Evolutionary conservation across 345 rosid species (phyloP).

Genomic region (Euphorbia lathyris): DNA sequence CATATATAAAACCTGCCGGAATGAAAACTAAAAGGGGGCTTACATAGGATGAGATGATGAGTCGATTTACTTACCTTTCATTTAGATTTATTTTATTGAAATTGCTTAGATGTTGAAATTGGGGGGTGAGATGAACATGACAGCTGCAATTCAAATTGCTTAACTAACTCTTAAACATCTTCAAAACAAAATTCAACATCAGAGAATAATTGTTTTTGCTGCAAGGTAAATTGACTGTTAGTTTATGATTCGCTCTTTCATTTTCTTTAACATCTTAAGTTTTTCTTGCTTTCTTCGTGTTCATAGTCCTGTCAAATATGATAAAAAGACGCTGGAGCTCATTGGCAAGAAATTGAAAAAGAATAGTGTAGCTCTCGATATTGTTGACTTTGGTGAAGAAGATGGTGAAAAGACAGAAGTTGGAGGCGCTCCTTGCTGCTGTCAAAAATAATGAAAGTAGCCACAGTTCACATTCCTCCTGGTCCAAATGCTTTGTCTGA

Average conservation of each 20-base stretch:
- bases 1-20: too few relatives aligned
- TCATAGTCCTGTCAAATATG: constrained; percentile 80
- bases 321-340: constrained; percentile 74
- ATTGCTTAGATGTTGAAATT: constrained; percentile 60
- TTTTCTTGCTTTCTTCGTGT: constrained; percentile 2
- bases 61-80: too few relatives aligned
- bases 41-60: too few relatives aligned
- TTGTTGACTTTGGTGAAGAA: constrained; percentile 76
- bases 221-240: constrained; percentile 58
- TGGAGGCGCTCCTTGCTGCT: constrained; percentile 75
- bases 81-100: background rate
- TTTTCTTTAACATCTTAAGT: constrained; percentile 6
- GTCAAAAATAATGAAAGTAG: constrained; percentile 70
- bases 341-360: constrained; percentile 91
- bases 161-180: constrained; percentile 97
- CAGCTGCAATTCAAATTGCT: constrained; percentile 87
- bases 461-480: constrained; percentile 75
- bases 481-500: constrained; percentile 90
- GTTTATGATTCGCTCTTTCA: background rate
- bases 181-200: constrained; percentile 95
- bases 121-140: constrained; percentile 92
- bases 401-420: constrained; percentile 60
- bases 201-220: constrained; percentile 88
- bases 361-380: constrained; percentile 78
- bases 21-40: too few relatives aligned